A percentile compares a stretch with the other conserved stretches of the same genome.
Evolutionary conservation across 2,329 filamentous ascomycete species (phyloP).

Genomic region (Trichothecium sympodiale): DNA sequence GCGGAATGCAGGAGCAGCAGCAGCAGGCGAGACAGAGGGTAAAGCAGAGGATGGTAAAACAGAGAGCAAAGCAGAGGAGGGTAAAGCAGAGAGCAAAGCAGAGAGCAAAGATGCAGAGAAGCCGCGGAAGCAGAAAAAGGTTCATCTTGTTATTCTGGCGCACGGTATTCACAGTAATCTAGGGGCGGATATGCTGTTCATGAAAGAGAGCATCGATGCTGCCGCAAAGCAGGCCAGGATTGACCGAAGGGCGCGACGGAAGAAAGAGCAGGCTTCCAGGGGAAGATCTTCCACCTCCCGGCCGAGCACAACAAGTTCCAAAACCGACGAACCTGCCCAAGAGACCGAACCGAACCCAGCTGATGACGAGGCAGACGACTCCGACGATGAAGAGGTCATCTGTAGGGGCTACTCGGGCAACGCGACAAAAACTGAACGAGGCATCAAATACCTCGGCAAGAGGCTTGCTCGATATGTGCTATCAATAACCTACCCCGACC

Average conservation of each 20-base stretch:
- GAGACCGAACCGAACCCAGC: conserved; percentile 15
- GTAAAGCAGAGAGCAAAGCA: conserved; percentile 15
- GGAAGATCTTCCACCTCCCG: conserved; percentile 1
- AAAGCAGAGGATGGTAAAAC: conserved; percentile 15
- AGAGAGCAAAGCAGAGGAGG: conserved; percentile 21
- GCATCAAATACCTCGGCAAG: conserved; percentile 95
- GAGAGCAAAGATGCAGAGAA: conserved; percentile 11
- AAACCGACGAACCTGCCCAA: not conserved
- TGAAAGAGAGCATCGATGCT: conserved; percentile 94
- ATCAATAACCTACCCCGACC: conserved; percentile 84
- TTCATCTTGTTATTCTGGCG: conserved; percentile 86
- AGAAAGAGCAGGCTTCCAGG: conserved; percentile 30
- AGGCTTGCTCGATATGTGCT: conserved; percentile 85
- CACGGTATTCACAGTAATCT: conserved; percentile 95
- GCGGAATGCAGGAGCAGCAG: no score
- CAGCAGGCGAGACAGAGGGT: no score
- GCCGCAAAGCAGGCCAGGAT: conserved; percentile 63
- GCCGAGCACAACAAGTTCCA: not conserved
- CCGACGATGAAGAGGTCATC: conserved; percentile 75
- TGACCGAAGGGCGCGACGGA: conserved; percentile 52
- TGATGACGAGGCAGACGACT: conserved; percentile 37
- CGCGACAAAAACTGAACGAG: conserved; percentile 80
- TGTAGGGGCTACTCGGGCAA: conserved; percentile 87
- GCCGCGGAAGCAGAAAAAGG: conserved; percentile 54
- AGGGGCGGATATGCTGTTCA: conserved; percentile 88